Conservation (phyloP, 2,329 filamentous ascomycete species). For the Tolypocladium album region DNA sequence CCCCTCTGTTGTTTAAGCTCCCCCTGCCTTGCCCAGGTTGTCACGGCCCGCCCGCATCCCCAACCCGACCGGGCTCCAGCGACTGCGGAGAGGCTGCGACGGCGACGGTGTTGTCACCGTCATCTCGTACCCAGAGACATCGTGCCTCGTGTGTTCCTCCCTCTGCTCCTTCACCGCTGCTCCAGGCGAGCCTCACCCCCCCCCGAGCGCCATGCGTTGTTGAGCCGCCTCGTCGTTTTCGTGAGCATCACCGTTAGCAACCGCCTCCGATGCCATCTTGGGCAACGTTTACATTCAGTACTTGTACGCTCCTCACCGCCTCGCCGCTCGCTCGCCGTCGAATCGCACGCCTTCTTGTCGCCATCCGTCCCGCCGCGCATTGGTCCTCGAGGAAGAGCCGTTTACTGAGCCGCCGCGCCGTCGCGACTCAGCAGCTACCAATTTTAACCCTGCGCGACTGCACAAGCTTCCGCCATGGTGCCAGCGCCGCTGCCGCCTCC, state of each 20-base stretch:
- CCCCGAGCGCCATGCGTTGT: not conserved
- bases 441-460: not conserved
- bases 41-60: not conserved
- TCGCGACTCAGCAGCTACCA: not conserved
- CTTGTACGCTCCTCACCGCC: not conserved
- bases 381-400: not conserved
- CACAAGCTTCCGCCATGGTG: slow-evolving; percentile 30
- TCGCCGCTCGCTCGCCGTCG: not conserved
- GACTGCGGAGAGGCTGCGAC: not conserved
- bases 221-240: not conserved
- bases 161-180: not conserved
- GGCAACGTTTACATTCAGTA: not conserved
- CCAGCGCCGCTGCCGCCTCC: slow-evolving; percentile 53
- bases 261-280: not conserved
- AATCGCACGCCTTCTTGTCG: not conserved
- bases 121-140: not conserved
- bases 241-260: not conserved
- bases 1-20: slow-evolving; percentile 10
- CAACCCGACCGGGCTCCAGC: not conserved
- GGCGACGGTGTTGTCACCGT: not conserved
- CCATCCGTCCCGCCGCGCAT: not conserved
- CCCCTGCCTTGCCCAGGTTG: not conserved
- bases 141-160: not conserved
- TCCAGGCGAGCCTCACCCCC: not conserved
- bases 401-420: not conserved